A percentile compares a stretch with the other conserved stretches of the same genome.
Conservation (phyloP, 768 basidiomycete genomes). For the Lentinus tigrinus region DNA sequence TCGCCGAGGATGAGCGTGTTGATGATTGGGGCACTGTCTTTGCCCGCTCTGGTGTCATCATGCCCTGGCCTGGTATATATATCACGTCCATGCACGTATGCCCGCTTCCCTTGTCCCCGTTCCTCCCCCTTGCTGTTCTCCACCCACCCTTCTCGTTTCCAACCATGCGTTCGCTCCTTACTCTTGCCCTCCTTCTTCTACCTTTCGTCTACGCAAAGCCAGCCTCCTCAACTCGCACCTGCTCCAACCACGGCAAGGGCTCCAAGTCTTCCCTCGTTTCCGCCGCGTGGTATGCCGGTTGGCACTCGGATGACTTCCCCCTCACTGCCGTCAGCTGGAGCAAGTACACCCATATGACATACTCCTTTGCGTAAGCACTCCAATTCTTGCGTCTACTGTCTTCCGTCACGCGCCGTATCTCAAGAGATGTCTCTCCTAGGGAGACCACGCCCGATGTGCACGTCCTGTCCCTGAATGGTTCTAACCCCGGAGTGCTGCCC, state of each 20-base stretch:
- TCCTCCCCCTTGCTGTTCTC: not conserved
- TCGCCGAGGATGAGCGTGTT: no score
- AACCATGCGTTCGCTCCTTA: not conserved
- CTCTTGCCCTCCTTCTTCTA: not conserved
- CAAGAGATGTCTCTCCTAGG: not conserved
- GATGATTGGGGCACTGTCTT: no score
- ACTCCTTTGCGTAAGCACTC: slow-evolving; percentile 61
- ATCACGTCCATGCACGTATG: no score
- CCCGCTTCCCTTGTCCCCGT: no score
- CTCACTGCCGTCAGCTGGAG: slow-evolving; percentile 49
- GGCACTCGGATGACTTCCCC: slow-evolving; percentile 42
- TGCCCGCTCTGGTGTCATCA: no score
- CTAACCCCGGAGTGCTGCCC: slow-evolving; percentile 25
- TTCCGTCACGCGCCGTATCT: no score
- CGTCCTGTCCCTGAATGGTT: slow-evolving; percentile 23
- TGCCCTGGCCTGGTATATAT: no score
- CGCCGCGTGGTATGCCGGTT: slow-evolving; percentile 57
- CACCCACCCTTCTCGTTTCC: not conserved
- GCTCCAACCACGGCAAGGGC: not conserved
- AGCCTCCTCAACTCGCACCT: slow-evolving; percentile 2
- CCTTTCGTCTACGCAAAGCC: slow-evolving; percentile 11
- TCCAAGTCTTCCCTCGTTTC: slow-evolving; percentile 33
- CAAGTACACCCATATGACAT: slow-evolving; percentile 55
- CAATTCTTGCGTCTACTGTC: not conserved
- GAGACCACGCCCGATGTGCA: slow-evolving; percentile 21